Conservation (phyloP, 805 yeast genomes). For the Pichia rugopelliculosa region DNA sequence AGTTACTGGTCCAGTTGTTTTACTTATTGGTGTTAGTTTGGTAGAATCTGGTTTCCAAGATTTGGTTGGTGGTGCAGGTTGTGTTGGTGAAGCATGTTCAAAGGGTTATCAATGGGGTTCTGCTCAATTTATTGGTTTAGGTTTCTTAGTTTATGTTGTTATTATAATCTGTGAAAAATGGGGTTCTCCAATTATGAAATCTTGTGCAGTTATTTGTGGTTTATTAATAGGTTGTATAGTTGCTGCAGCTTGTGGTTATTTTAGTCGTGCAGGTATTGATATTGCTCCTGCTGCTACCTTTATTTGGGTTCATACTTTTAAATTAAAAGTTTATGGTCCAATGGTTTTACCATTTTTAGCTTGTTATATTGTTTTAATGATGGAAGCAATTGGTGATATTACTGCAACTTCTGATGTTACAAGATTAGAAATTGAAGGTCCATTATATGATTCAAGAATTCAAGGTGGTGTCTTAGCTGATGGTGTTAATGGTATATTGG, state of each 20-base stretch:
- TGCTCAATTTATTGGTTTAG: conserved; percentile 80
- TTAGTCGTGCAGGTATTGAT: conserved; percentile 47
- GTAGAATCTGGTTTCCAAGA: conserved; percentile 69
- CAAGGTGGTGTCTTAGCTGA: conserved; percentile 93
- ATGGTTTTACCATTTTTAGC: conserved; percentile 81
- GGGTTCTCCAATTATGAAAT: conserved; percentile 92
- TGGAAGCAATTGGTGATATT: conserved; percentile 93
- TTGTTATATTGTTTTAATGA: conserved; percentile 71
- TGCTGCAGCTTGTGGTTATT: conserved; percentile 86
- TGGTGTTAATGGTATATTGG: conserved; percentile 66
- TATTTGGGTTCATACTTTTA: conserved; percentile 83
- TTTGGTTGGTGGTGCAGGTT: conserved; percentile 83
- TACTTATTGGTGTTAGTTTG: conserved; percentile 70
- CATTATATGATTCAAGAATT: conserved; percentile 69
- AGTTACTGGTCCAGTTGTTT: conserved; percentile 90
- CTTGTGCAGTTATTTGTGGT: conserved; percentile 87
- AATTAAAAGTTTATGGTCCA: conserved; percentile 71
- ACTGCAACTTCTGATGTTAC: conserved; percentile 93
- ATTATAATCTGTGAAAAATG: conserved; percentile 74
- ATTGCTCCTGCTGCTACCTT: conserved; percentile 78
- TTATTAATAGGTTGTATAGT: conserved; percentile 83
- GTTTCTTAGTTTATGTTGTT: conserved; percentile 70
- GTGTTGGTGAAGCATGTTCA: conserved; percentile 40
- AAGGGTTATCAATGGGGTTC: conserved; percentile 67
- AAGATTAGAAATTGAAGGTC: conserved; percentile 76